Base-by-base conservation (phyloP, 1,284 basidiomycete genomes). In the Ceratobasidium theobromae region DNA sequence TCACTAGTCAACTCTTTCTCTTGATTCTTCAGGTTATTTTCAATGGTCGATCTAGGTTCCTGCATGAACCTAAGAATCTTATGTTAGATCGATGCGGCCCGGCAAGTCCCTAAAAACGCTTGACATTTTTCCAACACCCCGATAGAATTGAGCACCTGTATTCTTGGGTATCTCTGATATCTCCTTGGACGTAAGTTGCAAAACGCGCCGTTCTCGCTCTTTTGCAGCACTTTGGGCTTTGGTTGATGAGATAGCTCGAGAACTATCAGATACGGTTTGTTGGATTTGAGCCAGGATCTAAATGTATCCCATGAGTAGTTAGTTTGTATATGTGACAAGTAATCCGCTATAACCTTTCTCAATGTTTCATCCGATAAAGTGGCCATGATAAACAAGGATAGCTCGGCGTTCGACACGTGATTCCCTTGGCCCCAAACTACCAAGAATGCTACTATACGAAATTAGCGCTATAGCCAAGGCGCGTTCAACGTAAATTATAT, bases 271-370 rank as follows among this genome's bases (percentile, higher is more conserved):
- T 11, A 91, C 91, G 25, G 91, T 87, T 77, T 88, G 85, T 75
- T 96, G 93, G 67, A 95, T 94, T 79, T 95, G 93, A 54, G 89
- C 78, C 62, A 96, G 79, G 75, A 96, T 95, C 93, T 95, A 76
- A n/a, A 46, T 4, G 35, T 23, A 48, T n/a, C 5, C 16, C 12
- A 27, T 53, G 4, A 18, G 40, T 38, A 18, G 40, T 18, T 16
- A 25, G 43, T 28, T 3, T 14, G n/a, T 40, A 9, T 51, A 21
- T 2, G 23, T 38, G 11, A 55, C 27, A 30, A 41, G 46, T 27
- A 30, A 41, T n/a, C 21, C 25, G 16, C 8, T 27, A 11, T 12
- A 66, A 92, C 92, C 84, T 90, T 94, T 75, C 88, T 83, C 54
- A 95, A 79, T 0, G 93, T 93, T 68, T 95, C 92, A 74, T 95